Evolutionary conservation across 2,329 filamentous ascomycete species (phyloP).

Genomic region (Trichoderma brevicompactum): DNA sequence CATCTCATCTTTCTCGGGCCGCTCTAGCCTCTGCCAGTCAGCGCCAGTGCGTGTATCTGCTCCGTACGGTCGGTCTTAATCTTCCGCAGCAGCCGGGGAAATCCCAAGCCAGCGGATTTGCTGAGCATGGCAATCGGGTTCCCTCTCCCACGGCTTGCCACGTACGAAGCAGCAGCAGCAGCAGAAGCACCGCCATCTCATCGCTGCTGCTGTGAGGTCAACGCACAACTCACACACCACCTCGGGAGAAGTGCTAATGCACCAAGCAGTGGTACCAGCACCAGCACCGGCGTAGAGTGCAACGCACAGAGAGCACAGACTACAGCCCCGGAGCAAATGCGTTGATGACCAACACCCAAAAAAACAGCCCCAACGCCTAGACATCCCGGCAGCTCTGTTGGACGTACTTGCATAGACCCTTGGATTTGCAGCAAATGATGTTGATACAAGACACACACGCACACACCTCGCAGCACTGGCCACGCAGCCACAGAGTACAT

Average conservation of each 20-base stretch:
- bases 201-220: too few relatives aligned
- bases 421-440: conserved; percentile 14
- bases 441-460: conserved; percentile 8
- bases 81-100: conserved; percentile 13
- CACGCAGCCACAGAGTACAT: background rate
- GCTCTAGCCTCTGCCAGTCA: conserved; percentile 13
- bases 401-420: conserved; percentile 23
- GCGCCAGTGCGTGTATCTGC: background rate
- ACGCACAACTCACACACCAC: too few relatives aligned
- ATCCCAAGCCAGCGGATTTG: conserved; percentile 5
- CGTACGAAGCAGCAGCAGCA: background rate
- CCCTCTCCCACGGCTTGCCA: background rate
- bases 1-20: conserved; percentile 25
- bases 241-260: too few relatives aligned
- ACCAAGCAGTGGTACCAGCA: too few relatives aligned
- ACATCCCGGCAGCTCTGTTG: conserved; percentile 17
- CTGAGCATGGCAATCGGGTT: background rate
- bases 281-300: too few relatives aligned
- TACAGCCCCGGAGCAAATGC: background rate
- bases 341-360: conserved; percentile 20
- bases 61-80: background rate
- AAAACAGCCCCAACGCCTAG: conserved; percentile 13
- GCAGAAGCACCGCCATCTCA: too few relatives aligned
- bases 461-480: conserved; percentile 2
- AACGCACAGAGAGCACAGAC: background rate